Evolutionary conservation across 1,284 basidiomycete species (phyloP), one percentile per base, ranked within the genome.

Genomic region (Leccinum solheimii): DNA sequence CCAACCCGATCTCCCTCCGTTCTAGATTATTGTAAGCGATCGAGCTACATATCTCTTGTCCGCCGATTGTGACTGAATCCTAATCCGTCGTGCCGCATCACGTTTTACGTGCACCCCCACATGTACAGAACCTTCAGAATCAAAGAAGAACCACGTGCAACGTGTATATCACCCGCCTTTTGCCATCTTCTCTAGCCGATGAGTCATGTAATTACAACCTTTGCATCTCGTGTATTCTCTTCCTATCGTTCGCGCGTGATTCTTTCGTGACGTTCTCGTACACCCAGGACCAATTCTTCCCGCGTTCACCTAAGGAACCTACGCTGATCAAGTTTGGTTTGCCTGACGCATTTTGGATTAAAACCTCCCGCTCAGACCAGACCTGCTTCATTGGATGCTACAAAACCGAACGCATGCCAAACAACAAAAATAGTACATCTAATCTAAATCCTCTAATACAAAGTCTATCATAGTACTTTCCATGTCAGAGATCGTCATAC

Each of bases 11-110:
- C 60, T 53, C 57, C 49, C 56, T 55, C 38, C 59, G 58, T 61
- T 59, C 58, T 68, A 72, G 68, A 74, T 64, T 64, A 67, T 64
- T 58, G 74, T 76, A 51, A 62, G 73, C n/a, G 10, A 4, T 55
- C 56, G 32, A 5, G 10, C 45, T 11, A 34, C 11, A 38, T 60
- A 64, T 53, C 34, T 45, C 43, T 58, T 66, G 23, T 23, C 48
- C 48, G 21, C 48, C 21, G 48, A 49, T 49, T 23, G 23, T 23
- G 48, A 49, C 48, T 49, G 4, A 49, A 26, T 23, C 48, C 48
- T 49, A 23, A 49, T 23, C 48, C 48, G 21, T 49, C 48, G 5
- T 26, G 4, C 23, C 48, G 21, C 21, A 49, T 26, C 45, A 48
- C 13, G n/a, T 23, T 48, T 48, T 48, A 48, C 45, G 45, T 48